Evolutionary conservation across 2,329 filamentous ascomycete genomes (phyloP).

Genomic region (Rasamsonia emersonii): DNA sequence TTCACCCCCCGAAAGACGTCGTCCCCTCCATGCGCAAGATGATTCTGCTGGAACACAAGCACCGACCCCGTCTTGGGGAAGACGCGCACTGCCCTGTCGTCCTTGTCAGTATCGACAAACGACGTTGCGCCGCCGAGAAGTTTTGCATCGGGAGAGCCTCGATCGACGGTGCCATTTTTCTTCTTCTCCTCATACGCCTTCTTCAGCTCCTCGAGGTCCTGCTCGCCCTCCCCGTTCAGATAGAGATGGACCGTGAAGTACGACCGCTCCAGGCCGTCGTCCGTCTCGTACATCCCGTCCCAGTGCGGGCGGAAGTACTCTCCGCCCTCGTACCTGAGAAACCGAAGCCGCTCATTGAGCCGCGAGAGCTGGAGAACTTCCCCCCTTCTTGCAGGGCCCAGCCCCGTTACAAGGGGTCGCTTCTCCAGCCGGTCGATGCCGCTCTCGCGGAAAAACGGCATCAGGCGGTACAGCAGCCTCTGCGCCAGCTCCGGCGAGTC

Average conservation of each 20-base stretch:
- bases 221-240: slow-evolving; percentile 38
- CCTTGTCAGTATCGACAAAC: slow-evolving; percentile 33
- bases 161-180: slow-evolving; percentile 8
- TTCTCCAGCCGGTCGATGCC: slow-evolving; percentile 30
- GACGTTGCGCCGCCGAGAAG: slow-evolving; percentile 49
- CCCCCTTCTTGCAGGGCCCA: slow-evolving; percentile 32
- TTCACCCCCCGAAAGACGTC: slow-evolving; percentile 47
- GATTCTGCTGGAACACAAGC: slow-evolving; percentile 49
- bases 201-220: slow-evolving; percentile 21
- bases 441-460: slow-evolving; percentile 41
- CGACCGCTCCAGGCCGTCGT: slow-evolving; percentile 42
- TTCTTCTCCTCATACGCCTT: slow-evolving; percentile 7
- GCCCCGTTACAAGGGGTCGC: slow-evolving; percentile 37
- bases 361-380: slow-evolving; percentile 32
- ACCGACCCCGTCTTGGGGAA: slow-evolving; percentile 44
- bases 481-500: slow-evolving; percentile 55
- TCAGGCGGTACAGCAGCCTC: slow-evolving; percentile 53
- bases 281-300: slow-evolving; percentile 56
- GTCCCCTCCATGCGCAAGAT: slow-evolving; percentile 46
- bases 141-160: slow-evolving; percentile 14
- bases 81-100: slow-evolving; percentile 32
- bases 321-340: slow-evolving; percentile 62
- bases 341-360: slow-evolving; percentile 66
- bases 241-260: slow-evolving; percentile 51
- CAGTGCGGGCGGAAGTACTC: slow-evolving; percentile 68